phyloP scores from a whole-genome alignment of 352 stramenopile species.

The Phytopythium montanum region DNA sequence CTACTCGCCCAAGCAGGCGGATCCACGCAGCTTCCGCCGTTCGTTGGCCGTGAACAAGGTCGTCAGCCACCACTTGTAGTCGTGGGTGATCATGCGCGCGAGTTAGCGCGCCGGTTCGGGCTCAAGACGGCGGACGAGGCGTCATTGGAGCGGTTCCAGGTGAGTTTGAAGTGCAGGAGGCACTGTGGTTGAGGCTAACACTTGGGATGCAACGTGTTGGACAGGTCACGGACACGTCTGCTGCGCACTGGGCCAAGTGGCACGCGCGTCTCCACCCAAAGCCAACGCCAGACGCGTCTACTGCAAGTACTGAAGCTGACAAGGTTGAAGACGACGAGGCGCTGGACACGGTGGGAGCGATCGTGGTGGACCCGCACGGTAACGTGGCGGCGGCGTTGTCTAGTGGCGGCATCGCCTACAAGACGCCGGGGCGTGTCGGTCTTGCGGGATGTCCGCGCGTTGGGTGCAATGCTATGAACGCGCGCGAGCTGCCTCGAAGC shows the following conservation, averaged over 20 bases:
- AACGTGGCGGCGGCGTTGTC: constrained; percentile 59
- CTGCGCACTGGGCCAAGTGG: constrained; percentile 48
- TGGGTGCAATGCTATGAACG: constrained; percentile 47
- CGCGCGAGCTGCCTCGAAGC: not conserved
- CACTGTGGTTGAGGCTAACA: no score
- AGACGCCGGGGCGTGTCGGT: constrained; percentile 56
- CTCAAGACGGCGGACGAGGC: constrained; percentile 30
- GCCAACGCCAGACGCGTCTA: not conserved
- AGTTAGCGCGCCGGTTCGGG: constrained; percentile 27
- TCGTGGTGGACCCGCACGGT: constrained; percentile 51
- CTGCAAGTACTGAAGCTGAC: not conserved
- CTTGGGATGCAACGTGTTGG: not conserved
- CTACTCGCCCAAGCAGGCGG: constrained; percentile 31
- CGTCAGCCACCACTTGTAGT: constrained; percentile 56
- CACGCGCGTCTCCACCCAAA: constrained; percentile 20
- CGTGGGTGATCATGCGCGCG: constrained; percentile 37
- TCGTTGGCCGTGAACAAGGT: constrained; percentile 23
- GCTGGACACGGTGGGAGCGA: constrained; percentile 59
- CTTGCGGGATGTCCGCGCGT: constrained; percentile 64
- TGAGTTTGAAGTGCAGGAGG: constrained; percentile 10
- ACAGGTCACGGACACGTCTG: constrained; percentile 7
- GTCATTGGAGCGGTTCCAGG: constrained; percentile 30
- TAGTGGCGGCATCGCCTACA: constrained; percentile 65
- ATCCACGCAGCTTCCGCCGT: not conserved
- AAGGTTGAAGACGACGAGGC: constrained; percentile 10